A percentile compares a stretch with the other conserved stretches of the same genome.
These are phyloP conservation scores for Zasmidium citrigriseum DNA, from an alignment of 2,329 filamentous ascomycete genomes.

Conservation along the genomic window DNA sequence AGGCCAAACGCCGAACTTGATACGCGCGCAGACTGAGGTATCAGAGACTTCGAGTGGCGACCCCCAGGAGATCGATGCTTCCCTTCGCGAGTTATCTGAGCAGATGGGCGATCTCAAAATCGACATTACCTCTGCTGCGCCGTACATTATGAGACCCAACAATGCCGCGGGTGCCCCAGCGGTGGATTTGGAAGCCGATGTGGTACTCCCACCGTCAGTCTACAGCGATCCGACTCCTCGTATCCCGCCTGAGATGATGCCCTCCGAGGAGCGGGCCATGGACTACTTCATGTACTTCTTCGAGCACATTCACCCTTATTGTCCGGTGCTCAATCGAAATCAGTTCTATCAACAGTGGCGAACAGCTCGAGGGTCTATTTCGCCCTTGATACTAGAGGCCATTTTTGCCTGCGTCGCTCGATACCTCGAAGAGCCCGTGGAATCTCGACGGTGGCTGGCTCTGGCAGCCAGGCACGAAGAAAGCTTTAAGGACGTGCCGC, in stretches of 20 bases:
- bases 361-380: conserved; percentile 77
- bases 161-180: conserved; percentile 61
- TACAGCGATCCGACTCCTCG: conserved; percentile 75
- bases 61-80: conserved; percentile 34
- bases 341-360: conserved; percentile 90
- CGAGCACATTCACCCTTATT: conserved; percentile 84
- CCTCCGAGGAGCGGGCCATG: conserved; percentile 76
- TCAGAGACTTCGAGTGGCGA: conserved; percentile 32
- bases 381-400: conserved; percentile 83
- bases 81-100: conserved; percentile 43
- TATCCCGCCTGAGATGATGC: conserved; percentile 92
- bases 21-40: conserved; percentile 27
- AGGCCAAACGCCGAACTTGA: conserved; percentile 19
- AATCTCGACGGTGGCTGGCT: conserved; percentile 90
- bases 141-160: conserved; percentile 73
- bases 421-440: conserved; percentile 77
- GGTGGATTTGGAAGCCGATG: conserved; percentile 72
- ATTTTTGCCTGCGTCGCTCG: conserved; percentile 88
- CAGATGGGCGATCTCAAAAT: conserved; percentile 85
- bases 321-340: conserved; percentile 81
- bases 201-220: conserved; percentile 66
- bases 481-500: conserved; percentile 88
- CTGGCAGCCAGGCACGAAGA: conserved; percentile 87
- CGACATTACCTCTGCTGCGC: conserved; percentile 81
- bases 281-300: conserved; percentile 92